Percentiles rank a stretch among this genome's conserved stretches.
Evolutionary conservation across 352 stramenopile species (phyloP).

Genomic region (Phytopythium boreale): DNA sequence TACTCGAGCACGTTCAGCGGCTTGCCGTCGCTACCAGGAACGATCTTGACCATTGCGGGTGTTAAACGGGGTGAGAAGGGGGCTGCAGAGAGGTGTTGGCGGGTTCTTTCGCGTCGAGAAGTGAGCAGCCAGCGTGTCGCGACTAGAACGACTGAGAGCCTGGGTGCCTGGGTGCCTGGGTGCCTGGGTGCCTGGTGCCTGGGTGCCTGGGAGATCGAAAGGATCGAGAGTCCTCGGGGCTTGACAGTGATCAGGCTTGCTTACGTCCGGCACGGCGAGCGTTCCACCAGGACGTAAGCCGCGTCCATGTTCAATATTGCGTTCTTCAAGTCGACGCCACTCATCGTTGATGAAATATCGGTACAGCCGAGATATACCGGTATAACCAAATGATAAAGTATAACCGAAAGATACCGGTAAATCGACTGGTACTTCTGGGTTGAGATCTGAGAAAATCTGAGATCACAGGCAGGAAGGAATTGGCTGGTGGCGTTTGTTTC

Average conservation of each 20-base stretch:
- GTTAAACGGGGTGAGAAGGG: neutral
- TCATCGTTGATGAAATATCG: neutral
- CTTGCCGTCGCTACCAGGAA: constrained; percentile 64
- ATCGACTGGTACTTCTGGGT: neutral
- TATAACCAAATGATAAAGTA: neutral
- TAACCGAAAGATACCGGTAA: neutral
- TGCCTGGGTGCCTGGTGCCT: too few species aligned
- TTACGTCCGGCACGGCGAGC: neutral
- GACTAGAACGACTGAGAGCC: neutral
- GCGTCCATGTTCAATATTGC: constrained; percentile 4
- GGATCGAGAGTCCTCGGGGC: too few species aligned
- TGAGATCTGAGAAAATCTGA: constrained; percentile 1
- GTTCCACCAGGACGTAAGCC: neutral
- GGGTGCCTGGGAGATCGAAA: too few species aligned
- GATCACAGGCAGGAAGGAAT: neutral
- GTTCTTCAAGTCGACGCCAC: constrained; percentile 8
- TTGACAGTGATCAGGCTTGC: neutral
- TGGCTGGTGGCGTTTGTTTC: constrained; percentile 4
- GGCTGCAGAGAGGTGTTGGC: neutral
- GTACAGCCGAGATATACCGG: neutral
- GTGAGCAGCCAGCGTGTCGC: neutral
- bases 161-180: too few species aligned
- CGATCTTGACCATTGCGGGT: constrained; percentile 49
- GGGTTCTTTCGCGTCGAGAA: neutral
- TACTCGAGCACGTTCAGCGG: constrained; percentile 90